Conservation (phyloP, 139 green algal genomes). For the Auxenochlorella pyrenoidosa region DNA sequence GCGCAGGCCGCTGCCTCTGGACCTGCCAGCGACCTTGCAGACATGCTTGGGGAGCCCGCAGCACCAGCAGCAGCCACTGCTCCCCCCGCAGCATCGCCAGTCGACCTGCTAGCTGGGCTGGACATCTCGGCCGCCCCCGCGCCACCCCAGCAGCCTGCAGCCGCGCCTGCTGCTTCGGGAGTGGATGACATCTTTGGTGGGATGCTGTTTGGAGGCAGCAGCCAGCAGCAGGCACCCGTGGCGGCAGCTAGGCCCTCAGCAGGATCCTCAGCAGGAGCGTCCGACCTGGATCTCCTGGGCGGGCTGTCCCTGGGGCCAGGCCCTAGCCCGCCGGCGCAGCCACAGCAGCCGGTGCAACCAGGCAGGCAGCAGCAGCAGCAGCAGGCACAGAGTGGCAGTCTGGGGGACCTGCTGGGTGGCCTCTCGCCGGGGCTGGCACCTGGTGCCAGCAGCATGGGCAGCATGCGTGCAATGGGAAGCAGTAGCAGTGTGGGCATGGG, state of each 20-base stretch:
- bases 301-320: slow-evolving; percentile 14
- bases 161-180: neutral
- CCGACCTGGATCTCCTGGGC: neutral
- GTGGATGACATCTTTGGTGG: slow-evolving; percentile 11
- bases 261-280: neutral
- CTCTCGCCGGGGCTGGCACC: neutral
- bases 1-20: neutral
- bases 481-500: neutral
- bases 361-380: neutral
- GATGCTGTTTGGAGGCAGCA: neutral
- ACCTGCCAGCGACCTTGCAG: neutral
- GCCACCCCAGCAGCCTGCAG: neutral
- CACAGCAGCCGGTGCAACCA: neutral
- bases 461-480: neutral
- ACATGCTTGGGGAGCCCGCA: neutral
- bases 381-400: neutral
- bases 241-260: neutral
- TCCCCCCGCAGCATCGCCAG: neutral
- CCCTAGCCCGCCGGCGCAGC: neutral
- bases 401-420: slow-evolving; percentile 22
- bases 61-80: neutral
- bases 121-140: neutral
- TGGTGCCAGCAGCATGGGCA: neutral
- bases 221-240: neutral
- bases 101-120: slow-evolving; percentile 14